Evolutionary conservation across 116 monocot genomes (phyloP).

Genomic region (Phalaenopsis hybrid): DNA sequence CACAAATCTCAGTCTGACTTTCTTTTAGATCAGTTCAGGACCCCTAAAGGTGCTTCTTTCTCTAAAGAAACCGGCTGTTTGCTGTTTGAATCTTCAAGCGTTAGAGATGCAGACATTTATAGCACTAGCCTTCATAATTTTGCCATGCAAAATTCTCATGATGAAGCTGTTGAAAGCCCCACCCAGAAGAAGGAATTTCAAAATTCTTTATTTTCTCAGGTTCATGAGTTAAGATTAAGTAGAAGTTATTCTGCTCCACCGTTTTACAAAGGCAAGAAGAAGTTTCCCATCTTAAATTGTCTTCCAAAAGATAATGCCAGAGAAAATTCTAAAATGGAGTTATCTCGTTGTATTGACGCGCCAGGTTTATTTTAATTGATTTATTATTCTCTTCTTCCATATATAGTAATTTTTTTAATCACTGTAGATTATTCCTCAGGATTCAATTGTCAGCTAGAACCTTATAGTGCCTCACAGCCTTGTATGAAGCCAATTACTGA

Average conservation of each 20-base stretch:
- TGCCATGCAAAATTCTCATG: constrained; percentile 12
- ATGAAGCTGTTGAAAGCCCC: constrained; percentile 5
- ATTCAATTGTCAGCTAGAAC: constrained; percentile 12
- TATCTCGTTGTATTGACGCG: constrained; percentile 7
- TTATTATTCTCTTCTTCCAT: background rate
- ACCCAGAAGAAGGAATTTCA: constrained; percentile 9
- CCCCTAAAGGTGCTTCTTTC: constrained; percentile 1
- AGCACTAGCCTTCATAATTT: background rate
- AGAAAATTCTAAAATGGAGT: constrained; percentile 13
- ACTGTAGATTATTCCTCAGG: background rate
- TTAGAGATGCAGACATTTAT: constrained; percentile 10
- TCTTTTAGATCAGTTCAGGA: constrained; percentile 8
- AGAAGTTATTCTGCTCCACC: constrained; percentile 92
- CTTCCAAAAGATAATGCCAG: constrained; percentile 11
- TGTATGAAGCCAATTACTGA: constrained; percentile 19
- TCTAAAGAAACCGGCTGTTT: constrained; percentile 10
- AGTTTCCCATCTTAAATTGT: constrained; percentile 35
- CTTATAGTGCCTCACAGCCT: constrained; percentile 26
- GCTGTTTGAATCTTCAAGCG: constrained; percentile 12
- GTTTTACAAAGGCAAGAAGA: constrained; percentile 53
- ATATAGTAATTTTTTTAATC: background rate
- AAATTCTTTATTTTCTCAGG: constrained; percentile 14
- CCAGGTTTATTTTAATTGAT: constrained; percentile 27
- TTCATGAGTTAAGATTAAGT: constrained; percentile 21
- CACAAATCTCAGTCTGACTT: background rate